A percentile compares a stretch with the other conserved stretches of the same genome.
These are phyloP conservation scores for Pseudozyma thailandica DNA, from an alignment of 1,284 basidiomycete genomes.

Conservation along the genomic window DNA sequence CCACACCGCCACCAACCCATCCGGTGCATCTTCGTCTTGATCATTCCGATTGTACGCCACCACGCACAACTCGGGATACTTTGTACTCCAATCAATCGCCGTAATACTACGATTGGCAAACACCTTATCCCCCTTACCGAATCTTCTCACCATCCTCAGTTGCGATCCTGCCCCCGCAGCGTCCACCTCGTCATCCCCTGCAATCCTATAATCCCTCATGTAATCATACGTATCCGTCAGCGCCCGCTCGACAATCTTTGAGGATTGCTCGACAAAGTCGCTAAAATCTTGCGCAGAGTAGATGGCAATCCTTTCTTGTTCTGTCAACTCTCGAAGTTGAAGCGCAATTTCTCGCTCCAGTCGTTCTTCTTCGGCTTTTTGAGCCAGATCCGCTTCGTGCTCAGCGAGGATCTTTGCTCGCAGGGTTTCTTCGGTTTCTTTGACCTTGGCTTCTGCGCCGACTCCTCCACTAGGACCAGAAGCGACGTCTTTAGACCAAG, in stretches of 20 bases:
- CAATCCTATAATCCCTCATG: constrained; percentile 90
- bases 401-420: constrained; percentile 46
- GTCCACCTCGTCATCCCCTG: constrained; percentile 77
- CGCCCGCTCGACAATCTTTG: constrained; percentile 94
- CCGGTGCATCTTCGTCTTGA: constrained; percentile 75
- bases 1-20: constrained; percentile 97
- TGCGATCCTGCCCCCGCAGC: constrained; percentile 17
- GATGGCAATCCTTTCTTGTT: constrained; percentile 83
- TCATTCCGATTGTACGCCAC: constrained; percentile 98
- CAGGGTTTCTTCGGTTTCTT: constrained; percentile 32
- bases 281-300: constrained; percentile 86
- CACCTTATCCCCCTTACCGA: constrained; percentile 52
- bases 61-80: constrained; percentile 94
- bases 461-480: constrained; percentile 73
- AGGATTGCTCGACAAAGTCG: constrained; percentile 93
- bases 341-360: constrained; percentile 76
- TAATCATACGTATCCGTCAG: constrained; percentile 96
- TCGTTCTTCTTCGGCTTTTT: constrained; percentile 73
- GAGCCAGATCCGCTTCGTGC: constrained; percentile 58
- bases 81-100: constrained; percentile 95
- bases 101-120: constrained; percentile 87
- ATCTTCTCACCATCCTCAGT: constrained; percentile 46
- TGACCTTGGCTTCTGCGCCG: constrained; percentile 21
- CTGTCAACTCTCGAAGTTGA: constrained; percentile 85
- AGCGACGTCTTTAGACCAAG: neutral